Evolutionary conservation across 129 eudicot species (phyloP), one percentile per base, ranked within the genome.

Genomic region (Pulicaria dysenterica): DNA sequence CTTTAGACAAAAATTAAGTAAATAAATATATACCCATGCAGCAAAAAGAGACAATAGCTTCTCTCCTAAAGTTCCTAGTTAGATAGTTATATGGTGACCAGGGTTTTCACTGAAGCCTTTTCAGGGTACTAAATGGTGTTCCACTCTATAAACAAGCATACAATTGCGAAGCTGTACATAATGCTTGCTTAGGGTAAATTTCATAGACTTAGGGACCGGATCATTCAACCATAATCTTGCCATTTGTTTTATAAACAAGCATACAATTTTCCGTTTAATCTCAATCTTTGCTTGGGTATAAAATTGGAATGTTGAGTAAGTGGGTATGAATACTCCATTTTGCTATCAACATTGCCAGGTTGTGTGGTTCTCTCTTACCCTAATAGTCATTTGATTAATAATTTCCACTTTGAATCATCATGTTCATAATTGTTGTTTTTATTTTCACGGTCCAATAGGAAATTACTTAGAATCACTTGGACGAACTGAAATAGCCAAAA

Each of bases 1-100:
- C 5, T 41, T 56, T 12, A 13, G 66, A 71, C 66, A 24, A 44
- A 42, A 42, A 71, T 24, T 24, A 24, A 24, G 2, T 24, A 24
- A 70, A 41, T 43, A 63, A 62, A 38, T n/a, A n/a, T n/a, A n/a
- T n/a, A n/a, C 62, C 11, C 67, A 61, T 47, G 51, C n/a, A 37
- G 13, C 49, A 61, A 53, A 37, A 73, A 14, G 53, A 49, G 13
- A 50, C 49, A 12, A 17, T 49, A 62, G 42, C 62, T 49, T 50
- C 67, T 12, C 50, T 42, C 43, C 15, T 48, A 5, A 8, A 63
- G 44, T 69, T 57, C 53, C 68, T 58, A 49, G 5, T 10, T 37
- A 47, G 69, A 67, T 58, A 36, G 5, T 10, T 37, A 47, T 69
- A 67, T 58, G 15, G 48, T 34, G 40, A 43, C 13, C 41, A 65